These are phyloP conservation scores for Fragosphaeria purpurea DNA, from an alignment of 2,329 filamentous ascomycete species.

Conservation along the genomic window DNA sequence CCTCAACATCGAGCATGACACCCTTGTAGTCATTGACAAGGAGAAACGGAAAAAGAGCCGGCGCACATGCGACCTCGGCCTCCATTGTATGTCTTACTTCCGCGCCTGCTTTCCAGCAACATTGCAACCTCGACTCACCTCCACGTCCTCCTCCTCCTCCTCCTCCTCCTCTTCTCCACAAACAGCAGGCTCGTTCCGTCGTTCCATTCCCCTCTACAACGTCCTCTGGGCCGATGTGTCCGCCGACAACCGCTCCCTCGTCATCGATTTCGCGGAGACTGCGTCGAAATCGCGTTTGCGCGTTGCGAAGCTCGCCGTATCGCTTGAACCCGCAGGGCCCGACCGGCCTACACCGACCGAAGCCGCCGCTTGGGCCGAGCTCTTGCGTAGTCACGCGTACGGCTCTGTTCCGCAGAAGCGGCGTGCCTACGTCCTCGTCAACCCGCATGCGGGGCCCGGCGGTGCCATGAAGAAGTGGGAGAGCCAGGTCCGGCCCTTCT, in stretches of 20 bases:
- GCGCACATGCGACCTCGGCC: slow-evolving; percentile 8
- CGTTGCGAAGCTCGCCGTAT: slow-evolving; percentile 34
- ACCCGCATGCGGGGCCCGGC: slow-evolving; percentile 83
- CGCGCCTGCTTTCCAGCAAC: neutral
- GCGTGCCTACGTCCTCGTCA: slow-evolving; percentile 79
- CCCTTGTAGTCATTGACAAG: slow-evolving; percentile 12
- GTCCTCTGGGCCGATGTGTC: slow-evolving; percentile 66
- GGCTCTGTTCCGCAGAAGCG: slow-evolving; percentile 55
- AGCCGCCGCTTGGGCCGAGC: slow-evolving; percentile 51
- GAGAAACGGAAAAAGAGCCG: slow-evolving; percentile 14
- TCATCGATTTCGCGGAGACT: slow-evolving; percentile 61
- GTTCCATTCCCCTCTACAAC: slow-evolving; percentile 64
- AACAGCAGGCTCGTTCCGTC: slow-evolving; percentile 4
- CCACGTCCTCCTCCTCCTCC: too few species aligned
- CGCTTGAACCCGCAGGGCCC: slow-evolving; percentile 10
- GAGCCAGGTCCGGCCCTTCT: slow-evolving; percentile 66
- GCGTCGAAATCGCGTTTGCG: slow-evolving; percentile 49
- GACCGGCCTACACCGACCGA: slow-evolving; percentile 26
- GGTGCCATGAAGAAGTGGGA: slow-evolving; percentile 63
- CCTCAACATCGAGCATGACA: slow-evolving; percentile 12
- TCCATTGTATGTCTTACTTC: slow-evolving; percentile 2
- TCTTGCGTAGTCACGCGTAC: slow-evolving; percentile 63
- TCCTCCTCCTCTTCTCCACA: neutral
- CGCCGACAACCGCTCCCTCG: slow-evolving; percentile 43
- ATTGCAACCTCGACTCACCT: neutral